phyloP scores from a whole-genome alignment of 192 early-diverging fungal genomes.

The Umbelopsis ramanniana region DNA sequence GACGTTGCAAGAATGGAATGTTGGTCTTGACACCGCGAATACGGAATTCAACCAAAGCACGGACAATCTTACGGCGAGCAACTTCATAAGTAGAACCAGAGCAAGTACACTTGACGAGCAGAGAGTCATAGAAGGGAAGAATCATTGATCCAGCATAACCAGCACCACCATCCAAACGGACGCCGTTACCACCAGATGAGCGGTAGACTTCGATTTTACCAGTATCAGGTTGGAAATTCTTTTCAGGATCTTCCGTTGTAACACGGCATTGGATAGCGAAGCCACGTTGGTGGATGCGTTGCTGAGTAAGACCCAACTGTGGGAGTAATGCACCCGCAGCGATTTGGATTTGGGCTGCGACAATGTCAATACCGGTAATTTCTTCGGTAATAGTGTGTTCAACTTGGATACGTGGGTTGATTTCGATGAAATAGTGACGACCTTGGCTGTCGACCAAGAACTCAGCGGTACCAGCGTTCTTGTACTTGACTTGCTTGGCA shows the following conservation, averaged over 20 bases:
- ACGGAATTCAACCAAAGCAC: slow-evolving; percentile 91
- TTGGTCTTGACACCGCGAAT: slow-evolving; percentile 98
- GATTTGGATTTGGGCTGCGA: slow-evolving; percentile 93
- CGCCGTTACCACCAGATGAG: slow-evolving; percentile 86
- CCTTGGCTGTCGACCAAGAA: slow-evolving; percentile 90
- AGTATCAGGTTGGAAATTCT: slow-evolving; percentile 94
- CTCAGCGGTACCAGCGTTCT: slow-evolving; percentile 97
- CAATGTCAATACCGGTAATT: slow-evolving; percentile 94
- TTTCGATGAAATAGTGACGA: slow-evolving; percentile 97
- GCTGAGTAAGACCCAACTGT: slow-evolving; percentile 80
- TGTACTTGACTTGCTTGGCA: slow-evolving; percentile 85
- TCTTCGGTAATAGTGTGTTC: slow-evolving; percentile 99
- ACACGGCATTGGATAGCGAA: slow-evolving; percentile 97
- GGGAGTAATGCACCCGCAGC: slow-evolving; percentile 84
- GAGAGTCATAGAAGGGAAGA: slow-evolving; percentile 94
- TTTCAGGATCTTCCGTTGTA: slow-evolving; percentile 94
- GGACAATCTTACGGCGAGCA: slow-evolving; percentile 86
- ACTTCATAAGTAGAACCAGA: slow-evolving; percentile 88
- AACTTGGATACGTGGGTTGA: slow-evolving; percentile 98
- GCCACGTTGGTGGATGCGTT: slow-evolving; percentile 78
- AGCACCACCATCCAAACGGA: slow-evolving; percentile 87
- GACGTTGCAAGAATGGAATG: slow-evolving; percentile 88
- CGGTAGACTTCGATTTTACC: slow-evolving; percentile 96
- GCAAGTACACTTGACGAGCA: slow-evolving; percentile 91
- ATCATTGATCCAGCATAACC: slow-evolving; percentile 91